Percentiles rank a stretch among this genome's conserved stretches.
phyloP scores from a whole-genome alignment of 169 alveolate genomes.

The Sarcocystis neurona region DNA sequence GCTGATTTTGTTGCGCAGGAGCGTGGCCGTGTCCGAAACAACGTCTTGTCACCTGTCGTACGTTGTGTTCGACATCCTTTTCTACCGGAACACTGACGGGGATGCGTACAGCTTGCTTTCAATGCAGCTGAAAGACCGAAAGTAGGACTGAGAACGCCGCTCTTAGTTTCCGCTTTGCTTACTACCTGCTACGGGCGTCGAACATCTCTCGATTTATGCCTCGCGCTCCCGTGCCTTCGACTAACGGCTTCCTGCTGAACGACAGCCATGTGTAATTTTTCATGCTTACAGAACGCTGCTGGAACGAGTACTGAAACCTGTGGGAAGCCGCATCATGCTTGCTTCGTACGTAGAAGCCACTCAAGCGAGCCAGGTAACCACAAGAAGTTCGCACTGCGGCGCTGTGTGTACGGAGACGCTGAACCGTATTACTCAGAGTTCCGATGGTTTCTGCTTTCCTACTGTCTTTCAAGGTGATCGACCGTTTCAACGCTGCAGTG shows the following conservation, averaged over 20 bases:
- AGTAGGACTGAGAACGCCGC: not conserved
- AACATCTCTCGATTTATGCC: not conserved
- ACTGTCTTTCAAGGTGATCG: not conserved
- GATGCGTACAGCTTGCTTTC: not conserved
- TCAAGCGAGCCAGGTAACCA: not conserved
- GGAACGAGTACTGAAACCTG: not conserved
- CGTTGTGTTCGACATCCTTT: constrained; percentile 30
- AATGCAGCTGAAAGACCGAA: constrained; percentile 29
- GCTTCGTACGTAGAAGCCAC: not conserved
- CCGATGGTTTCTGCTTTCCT: too few relatives aligned
- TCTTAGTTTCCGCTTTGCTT: not conserved
- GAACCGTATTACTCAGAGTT: too few relatives aligned
- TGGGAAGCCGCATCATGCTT: not conserved
- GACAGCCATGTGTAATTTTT: too few relatives aligned
- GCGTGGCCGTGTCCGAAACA: constrained; percentile 17
- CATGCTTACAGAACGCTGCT: not conserved
- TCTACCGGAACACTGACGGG: constrained; percentile 22
- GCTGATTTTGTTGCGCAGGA: not conserved
- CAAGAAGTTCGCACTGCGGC: too few relatives aligned
- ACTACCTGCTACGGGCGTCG: not conserved
- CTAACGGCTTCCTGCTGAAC: not conserved
- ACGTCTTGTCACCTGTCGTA: constrained; percentile 12
- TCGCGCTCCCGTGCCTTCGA: not conserved
- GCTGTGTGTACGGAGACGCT: too few relatives aligned
- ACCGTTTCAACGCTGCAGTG: not conserved